These are phyloP conservation scores for Schwanniomyces sp. DNA, from an alignment of 805 yeast species.

Conservation along the genomic window DNA sequence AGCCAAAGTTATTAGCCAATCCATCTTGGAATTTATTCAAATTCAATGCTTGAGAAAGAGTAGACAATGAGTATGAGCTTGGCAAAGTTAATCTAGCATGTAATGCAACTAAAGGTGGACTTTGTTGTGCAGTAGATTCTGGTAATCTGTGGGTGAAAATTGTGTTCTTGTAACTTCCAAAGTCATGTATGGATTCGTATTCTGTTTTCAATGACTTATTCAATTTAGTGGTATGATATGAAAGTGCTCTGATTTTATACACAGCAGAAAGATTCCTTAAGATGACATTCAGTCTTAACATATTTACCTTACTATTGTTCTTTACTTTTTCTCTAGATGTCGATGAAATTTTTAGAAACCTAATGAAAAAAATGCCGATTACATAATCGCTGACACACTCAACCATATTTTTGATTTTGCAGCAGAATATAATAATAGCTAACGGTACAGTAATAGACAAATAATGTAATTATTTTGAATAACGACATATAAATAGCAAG, in stretches of 20 bases:
- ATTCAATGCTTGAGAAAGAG: conserved; percentile 80
- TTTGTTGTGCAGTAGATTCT: conserved; percentile 48
- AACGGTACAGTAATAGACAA: neutral
- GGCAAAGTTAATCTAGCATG: conserved; percentile 77
- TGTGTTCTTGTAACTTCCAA: conserved; percentile 40
- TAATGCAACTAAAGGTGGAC: conserved; percentile 75
- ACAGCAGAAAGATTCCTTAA: conserved; percentile 1
- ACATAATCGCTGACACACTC: neutral
- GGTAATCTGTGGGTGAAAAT: conserved; percentile 46
- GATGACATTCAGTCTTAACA: conserved; percentile 9
- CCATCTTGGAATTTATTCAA: conserved; percentile 46
- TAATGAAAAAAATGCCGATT: neutral
- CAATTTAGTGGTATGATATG: conserved; percentile 21
- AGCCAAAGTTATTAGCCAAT: conserved; percentile 71
- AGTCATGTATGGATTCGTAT: conserved; percentile 33
- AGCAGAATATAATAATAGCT: neutral
- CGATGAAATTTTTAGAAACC: neutral
- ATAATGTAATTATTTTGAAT: neutral
- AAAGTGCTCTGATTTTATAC: neutral
- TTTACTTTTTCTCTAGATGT: neutral
- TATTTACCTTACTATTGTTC: neutral
- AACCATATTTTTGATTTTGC: neutral
- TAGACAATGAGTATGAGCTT: conserved; percentile 51
- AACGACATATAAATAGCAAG: neutral
- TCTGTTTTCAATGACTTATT: conserved; percentile 28